These are phyloP conservation scores for Paradendryphiella salina DNA, from an alignment of 2,329 filamentous ascomycete genomes.

Conservation along the genomic window DNA sequence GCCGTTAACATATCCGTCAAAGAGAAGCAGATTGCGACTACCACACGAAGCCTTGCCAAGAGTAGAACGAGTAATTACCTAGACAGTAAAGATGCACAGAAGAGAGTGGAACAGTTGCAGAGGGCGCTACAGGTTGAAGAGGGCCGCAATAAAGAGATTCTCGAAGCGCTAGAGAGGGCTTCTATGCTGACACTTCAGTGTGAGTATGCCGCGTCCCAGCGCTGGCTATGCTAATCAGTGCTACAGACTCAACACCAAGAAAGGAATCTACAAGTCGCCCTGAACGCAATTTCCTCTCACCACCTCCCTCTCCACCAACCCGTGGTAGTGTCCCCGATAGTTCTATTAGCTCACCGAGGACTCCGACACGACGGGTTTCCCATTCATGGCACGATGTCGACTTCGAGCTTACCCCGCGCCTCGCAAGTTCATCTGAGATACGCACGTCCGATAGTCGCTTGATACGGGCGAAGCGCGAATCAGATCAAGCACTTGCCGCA, in stretches of 20 bases:
- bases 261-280: conserved; percentile 24
- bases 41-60: conserved; percentile 38
- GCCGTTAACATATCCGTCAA: conserved; percentile 47
- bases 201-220: conserved; percentile 14
- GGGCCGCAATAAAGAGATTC: conserved; percentile 43
- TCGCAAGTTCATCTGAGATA: conserved; percentile 28
- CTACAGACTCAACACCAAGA: conserved; percentile 34
- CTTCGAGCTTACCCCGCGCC: conserved; percentile 25
- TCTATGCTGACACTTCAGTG: conserved; percentile 46
- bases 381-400: conserved; percentile 32
- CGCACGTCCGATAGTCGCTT: conserved; percentile 42
- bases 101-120: conserved; percentile 40
- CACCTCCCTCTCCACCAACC: conserved; percentile 41
- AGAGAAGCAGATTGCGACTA: conserved; percentile 44
- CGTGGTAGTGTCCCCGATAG: conserved; percentile 24
- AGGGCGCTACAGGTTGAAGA: conserved; percentile 40
- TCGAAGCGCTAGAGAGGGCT: conserved; percentile 43
- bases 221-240: conserved; percentile 7
- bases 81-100: conserved; percentile 37
- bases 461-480: conserved; percentile 44
- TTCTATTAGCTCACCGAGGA: conserved; percentile 22
- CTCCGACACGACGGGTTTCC: conserved; percentile 28
- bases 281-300: conserved; percentile 35
- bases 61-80: conserved; percentile 41
- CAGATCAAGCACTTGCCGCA: conserved; percentile 42